Evolutionary conservation across 225 moss, liverwort and hornwort genomes (phyloP).

Genomic region (Polytrichum commune): DNA sequence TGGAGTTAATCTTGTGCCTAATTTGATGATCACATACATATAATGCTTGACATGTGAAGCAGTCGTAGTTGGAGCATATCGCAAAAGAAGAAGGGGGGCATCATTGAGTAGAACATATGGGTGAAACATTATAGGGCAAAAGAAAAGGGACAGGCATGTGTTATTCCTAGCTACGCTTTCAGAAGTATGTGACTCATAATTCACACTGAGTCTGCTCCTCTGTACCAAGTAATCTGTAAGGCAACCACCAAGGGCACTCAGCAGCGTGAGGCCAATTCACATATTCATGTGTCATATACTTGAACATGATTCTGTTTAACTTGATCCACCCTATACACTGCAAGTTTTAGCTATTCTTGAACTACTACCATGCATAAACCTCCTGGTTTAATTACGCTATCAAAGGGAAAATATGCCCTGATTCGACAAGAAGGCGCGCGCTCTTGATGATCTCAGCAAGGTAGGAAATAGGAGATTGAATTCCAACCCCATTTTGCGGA

Average conservation of each 20-base stretch:
- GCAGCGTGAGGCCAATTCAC: not conserved
- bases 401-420: not conserved
- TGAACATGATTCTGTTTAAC: no score
- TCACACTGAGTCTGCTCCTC: constrained; percentile 31
- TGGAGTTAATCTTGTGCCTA: no score
- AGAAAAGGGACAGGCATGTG: no score
- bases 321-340: not conserved
- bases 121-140: no score
- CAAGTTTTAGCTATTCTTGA: not conserved
- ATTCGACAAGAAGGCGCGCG: no score
- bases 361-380: not conserved
- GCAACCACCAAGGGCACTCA: not conserved
- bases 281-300: not conserved
- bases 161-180: constrained; percentile 33
- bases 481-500: no score
- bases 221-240: constrained; percentile 38
- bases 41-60: no score
- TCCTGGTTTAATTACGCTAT: not conserved
- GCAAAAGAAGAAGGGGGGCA: no score
- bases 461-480: not conserved
- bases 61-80: no score
- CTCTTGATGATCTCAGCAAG: not conserved
- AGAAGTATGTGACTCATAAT: constrained; percentile 39
- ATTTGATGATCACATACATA: no score
- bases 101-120: no score